phyloP scores from a whole-genome alignment of 1,284 basidiomycete species.

The Fistulina hepatica region DNA sequence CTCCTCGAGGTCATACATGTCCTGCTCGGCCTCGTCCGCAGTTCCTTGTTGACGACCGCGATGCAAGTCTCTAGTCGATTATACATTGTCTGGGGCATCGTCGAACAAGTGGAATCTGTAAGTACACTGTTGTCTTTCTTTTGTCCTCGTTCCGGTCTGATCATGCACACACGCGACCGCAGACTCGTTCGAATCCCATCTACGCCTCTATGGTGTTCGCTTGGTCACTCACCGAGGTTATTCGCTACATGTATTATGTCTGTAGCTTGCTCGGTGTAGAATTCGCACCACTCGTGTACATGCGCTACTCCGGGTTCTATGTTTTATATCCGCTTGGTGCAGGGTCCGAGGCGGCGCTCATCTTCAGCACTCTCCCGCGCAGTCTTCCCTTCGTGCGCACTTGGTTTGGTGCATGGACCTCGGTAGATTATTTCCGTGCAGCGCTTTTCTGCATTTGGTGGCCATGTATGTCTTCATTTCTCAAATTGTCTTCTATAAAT shows the following conservation, averaged over 20 bases:
- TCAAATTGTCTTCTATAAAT: slow-evolving; percentile 3
- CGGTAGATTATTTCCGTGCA: slow-evolving; percentile 46
- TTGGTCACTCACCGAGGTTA: slow-evolving; percentile 87
- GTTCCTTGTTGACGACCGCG: slow-evolving; percentile 70
- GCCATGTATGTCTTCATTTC: slow-evolving; percentile 53
- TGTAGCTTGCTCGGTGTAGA: slow-evolving; percentile 48
- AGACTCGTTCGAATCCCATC: slow-evolving; percentile 68
- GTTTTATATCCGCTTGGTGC: slow-evolving; percentile 90
- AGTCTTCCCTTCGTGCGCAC: slow-evolving; percentile 25
- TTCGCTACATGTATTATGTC: slow-evolving; percentile 90
- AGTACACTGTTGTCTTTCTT: slow-evolving; percentile 17
- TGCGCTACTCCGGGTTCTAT: slow-evolving; percentile 90
- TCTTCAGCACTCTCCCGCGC: slow-evolving; percentile 65
- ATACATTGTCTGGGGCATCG: slow-evolving; percentile 81
- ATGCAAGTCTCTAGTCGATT: slow-evolving; percentile 85
- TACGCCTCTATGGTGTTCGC: slow-evolving; percentile 91
- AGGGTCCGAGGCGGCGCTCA: slow-evolving; percentile 80
- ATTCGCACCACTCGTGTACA: slow-evolving; percentile 37
- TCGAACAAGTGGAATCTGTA: slow-evolving; percentile 47
- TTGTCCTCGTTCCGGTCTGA: slow-evolving; percentile 1
- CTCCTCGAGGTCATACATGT: slow-evolving; percentile 78
- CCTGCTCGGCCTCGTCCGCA: slow-evolving; percentile 74
- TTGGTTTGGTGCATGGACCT: slow-evolving; percentile 35
- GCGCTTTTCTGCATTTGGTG: slow-evolving; percentile 79
- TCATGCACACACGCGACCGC: slow-evolving; percentile 9